Evolutionary conservation across 768 basidiomycete species (phyloP).

Genomic region (Xerocomellus intermedius): DNA sequence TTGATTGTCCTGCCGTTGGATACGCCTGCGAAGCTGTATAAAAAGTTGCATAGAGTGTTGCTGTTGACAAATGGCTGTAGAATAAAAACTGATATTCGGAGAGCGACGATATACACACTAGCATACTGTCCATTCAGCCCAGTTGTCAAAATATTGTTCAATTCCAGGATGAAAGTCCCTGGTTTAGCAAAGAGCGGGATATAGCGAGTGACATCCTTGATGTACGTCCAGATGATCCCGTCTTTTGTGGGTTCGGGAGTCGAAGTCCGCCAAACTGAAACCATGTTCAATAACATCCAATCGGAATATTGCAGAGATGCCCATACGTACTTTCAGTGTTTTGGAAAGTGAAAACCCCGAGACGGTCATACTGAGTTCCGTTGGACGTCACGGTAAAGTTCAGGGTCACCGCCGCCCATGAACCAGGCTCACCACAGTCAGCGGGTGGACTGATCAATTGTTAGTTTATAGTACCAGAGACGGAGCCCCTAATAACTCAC

Average conservation of each 20-base stretch:
- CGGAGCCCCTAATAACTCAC: constrained; percentile 35
- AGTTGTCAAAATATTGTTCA: constrained; percentile 64
- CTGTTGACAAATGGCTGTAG: constrained; percentile 33
- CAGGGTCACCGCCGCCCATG: constrained; percentile 73
- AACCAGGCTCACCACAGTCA: constrained; percentile 65
- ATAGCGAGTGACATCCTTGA: constrained; percentile 75
- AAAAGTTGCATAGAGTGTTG: constrained; percentile 69
- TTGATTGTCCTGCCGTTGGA: constrained; percentile 58
- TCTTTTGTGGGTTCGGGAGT: constrained; percentile 70
- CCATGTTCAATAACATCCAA: background rate
- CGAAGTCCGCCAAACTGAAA: constrained; percentile 72
- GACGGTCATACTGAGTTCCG: constrained; percentile 73
- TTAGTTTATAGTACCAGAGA: background rate
- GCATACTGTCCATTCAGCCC: constrained; percentile 68
- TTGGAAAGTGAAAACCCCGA: constrained; percentile 72
- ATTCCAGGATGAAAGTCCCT: constrained; percentile 68
- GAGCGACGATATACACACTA: constrained; percentile 39
- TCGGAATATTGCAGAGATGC: background rate
- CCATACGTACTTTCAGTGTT: constrained; percentile 65
- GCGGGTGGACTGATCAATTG: constrained; percentile 55
- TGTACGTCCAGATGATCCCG: constrained; percentile 77
- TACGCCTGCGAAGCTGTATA: constrained; percentile 56
- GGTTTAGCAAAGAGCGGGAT: constrained; percentile 65
- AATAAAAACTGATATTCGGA: background rate
- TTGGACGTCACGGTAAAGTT: constrained; percentile 79